Evolutionary conservation across 2,329 filamentous ascomycete genomes (phyloP), one percentile per base, ranked within the genome.

Genomic region (Ascochyta lentis): DNA sequence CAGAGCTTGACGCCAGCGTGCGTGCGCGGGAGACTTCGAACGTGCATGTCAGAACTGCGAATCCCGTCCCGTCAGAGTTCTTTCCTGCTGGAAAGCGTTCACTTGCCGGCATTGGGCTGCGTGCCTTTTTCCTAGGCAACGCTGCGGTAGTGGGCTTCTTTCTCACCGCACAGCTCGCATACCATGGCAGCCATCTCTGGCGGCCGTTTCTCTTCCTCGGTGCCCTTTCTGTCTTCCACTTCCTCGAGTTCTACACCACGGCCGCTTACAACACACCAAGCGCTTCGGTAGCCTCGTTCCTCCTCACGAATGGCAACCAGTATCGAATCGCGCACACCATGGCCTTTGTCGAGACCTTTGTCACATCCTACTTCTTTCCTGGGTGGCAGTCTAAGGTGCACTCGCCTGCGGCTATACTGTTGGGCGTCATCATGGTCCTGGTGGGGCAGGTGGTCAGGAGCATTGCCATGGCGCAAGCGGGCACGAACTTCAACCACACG

Each of bases 171-270:
- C 46, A 69, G 27, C 63, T 73, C 34, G 54, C 62, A 52, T 70
- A 71, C 56, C 55, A 69, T 34, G 63, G 66, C 12, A 78, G 70
- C 37, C 74, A 78, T 4, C 71, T 85, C 50, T 89, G 86, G 86
- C 80, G 86, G 22, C 73, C 85, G 0, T 80, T 82, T 8, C 81
- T 84, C 73, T 94, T 94, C 78, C 69, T 89, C 43, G 79, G 79
- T 47, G 80, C 86, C 13, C 87, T 98, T 43, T 84, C 88, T 24
- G 67, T 89, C 27, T 98, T 98, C 79, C 95, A 99, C 81, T 98
- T 96, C 78, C 87, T 98, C 75, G 95, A 99, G 78, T 99, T 93
- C 81, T 96, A 88, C 83, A 91, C 88, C 29, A 97, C 94, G 0
- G 93, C 94, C 8, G 81, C 83, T 51, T 91, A 90, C 78, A 98